phyloP scores from a whole-genome alignment of 2,329 filamentous ascomycete species.

The Fusarium succisae region DNA sequence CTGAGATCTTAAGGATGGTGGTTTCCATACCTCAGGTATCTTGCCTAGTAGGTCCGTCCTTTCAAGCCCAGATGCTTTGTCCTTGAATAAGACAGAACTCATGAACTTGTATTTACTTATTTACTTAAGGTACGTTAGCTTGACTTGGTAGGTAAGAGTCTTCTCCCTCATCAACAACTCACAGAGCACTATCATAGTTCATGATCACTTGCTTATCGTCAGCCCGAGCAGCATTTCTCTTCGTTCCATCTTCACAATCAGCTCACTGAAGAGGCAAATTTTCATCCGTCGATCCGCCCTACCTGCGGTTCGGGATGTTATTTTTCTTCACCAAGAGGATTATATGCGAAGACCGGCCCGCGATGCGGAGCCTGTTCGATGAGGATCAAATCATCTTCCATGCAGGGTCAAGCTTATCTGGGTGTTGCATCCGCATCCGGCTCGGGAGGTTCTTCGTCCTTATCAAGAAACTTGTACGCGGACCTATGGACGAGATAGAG shows the following conservation, averaged over 20 bases:
- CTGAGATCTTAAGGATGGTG: no score
- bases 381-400: neutral
- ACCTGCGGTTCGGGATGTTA: neutral
- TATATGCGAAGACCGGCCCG: neutral
- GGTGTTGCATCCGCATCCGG: neutral
- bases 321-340: neutral
- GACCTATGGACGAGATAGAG: neutral
- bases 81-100: no score
- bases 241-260: neutral
- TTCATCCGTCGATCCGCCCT: neutral
- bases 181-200: neutral
- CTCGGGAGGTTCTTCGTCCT: neutral
- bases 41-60: neutral
- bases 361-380: neutral
- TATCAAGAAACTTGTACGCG: neutral
- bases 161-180: neutral
- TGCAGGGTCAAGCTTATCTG: neutral
- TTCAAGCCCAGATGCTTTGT: neutral
- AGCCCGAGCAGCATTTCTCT: neutral
- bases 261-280: neutral
- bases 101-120: neutral
- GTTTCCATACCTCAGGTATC: neutral
- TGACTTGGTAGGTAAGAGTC: neutral
- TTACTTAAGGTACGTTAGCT: neutral
- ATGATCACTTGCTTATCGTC: neutral